Evolutionary conservation across 805 yeast species (phyloP).

Genomic region (Phaffomyces opuntiae): DNA sequence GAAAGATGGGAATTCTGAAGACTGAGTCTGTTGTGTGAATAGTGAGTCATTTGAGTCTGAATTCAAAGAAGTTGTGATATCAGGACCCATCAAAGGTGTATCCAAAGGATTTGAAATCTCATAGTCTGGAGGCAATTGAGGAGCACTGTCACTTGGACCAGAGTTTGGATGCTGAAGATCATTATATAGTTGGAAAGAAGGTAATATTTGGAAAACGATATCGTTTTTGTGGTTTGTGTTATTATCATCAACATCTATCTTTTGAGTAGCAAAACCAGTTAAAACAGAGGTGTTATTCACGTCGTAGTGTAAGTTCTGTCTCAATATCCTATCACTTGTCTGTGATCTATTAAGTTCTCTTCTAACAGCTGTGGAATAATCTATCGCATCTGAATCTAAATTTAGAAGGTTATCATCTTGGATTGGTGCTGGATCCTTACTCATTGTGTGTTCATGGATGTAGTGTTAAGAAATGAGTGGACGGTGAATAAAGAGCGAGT

Average conservation of each 20-base stretch:
- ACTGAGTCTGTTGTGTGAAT: neutral
- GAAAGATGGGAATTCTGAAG: neutral
- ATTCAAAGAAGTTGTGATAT: neutral
- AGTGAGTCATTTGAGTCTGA: neutral
- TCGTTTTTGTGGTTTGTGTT: constrained; percentile 3
- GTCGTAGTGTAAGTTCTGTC: neutral
- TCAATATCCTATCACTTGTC: constrained; percentile 1
- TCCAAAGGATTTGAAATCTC: neutral
- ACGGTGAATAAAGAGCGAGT: too few species aligned
- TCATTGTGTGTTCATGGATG: too few species aligned
- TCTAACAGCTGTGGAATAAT: constrained; percentile 8
- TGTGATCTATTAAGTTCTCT: constrained; percentile 6
- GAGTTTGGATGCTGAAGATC: constrained; percentile 34
- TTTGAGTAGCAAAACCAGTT: constrained; percentile 1
- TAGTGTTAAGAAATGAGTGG: too few species aligned
- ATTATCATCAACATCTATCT: constrained; percentile 1
- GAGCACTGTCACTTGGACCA: constrained; percentile 26
- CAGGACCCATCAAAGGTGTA: neutral
- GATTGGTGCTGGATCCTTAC: too few species aligned
- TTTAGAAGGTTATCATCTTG: neutral
- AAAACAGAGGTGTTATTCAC: neutral
- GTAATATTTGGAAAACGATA: constrained; percentile 45
- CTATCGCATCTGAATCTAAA: constrained; percentile 6
- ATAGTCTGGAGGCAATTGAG: constrained; percentile 30
- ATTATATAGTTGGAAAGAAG: constrained; percentile 65